Base-by-base conservation (phyloP, 148 eudicot genomes). In the Talinum fruticosum region DNA sequence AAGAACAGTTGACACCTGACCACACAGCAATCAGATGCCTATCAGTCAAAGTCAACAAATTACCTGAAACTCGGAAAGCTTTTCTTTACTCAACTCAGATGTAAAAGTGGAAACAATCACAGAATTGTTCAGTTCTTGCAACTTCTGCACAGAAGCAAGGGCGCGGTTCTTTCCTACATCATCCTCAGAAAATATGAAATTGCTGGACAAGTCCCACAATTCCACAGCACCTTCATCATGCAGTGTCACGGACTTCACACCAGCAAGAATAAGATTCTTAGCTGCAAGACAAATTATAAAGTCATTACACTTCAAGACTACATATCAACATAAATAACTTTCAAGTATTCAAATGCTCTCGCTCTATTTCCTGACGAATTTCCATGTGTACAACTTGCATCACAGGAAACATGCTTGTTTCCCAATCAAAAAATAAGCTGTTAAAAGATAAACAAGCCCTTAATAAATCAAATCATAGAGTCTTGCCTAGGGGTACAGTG, bases 241-340 rank as follows among this genome's bases (percentile, higher is more conserved):
- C 86, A 91, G 78, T 29, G 96, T 89, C 71, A 91, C 93, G 71
- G 96, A 91, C 90, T 88, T 91, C 51, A 91, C 93, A 73, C 96
- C 93, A 80, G 96, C 93, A 81, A 91, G 96, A 83, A 91, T 82
- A 68, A 91, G 93, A 81, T 91, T 89, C 77, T 91, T 91, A 16
- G 93, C 96, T 91, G 96, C 79, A 85, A 80, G 23, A 59, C 57
- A 54, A 23, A 53, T 66, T 76, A 64, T 62, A 15, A 76, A 6
- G 35, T 5, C 74, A 54, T 79, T 53, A 82, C 34, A 66, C 62
- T 24, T 61, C 15, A 35, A 33, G 15, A 61, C 36, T 15, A 26
- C 13, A 62, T 21, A 26, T 6, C 23, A 38, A 10, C 14, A 35
- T 24, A 28, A 15, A 19, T 12, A 34, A 24, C 61, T 71, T 16